phyloP scores from a whole-genome alignment of 108 stramenopile genomes.

The Stephanodiscus triporus region DNA sequence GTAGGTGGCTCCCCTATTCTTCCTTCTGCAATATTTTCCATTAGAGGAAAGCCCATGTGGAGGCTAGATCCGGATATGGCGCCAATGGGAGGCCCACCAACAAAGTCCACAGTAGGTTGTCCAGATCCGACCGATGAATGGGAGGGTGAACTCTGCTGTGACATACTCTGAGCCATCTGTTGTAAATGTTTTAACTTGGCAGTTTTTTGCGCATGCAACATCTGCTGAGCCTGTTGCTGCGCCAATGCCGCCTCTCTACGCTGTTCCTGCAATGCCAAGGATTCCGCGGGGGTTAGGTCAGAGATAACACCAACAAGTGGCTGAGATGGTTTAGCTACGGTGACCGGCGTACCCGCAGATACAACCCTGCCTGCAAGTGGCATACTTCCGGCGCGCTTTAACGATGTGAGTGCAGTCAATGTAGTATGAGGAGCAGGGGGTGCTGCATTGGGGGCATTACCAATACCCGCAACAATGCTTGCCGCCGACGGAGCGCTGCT shows the following conservation, averaged over 20 bases:
- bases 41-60: slow-evolving; percentile 40
- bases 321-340: slow-evolving; percentile 26
- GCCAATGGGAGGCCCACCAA: slow-evolving; percentile 20
- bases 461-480: slow-evolving; percentile 78
- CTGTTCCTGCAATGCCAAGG: slow-evolving; percentile 46
- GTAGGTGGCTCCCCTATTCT: slow-evolving; percentile 10
- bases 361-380: slow-evolving; percentile 16
- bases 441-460: slow-evolving; percentile 19
- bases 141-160: slow-evolving; percentile 21
- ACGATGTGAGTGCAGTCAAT: slow-evolving; percentile 74
- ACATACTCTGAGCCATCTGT: slow-evolving; percentile 2
- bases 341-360: background rate
- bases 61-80: slow-evolving; percentile 21
- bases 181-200: slow-evolving; percentile 11
- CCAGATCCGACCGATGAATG: slow-evolving; percentile 45
- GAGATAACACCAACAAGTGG: slow-evolving; percentile 28
- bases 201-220: slow-evolving; percentile 17
- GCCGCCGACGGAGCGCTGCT: slow-evolving; percentile 57
- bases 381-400: slow-evolving; percentile 59
- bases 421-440: slow-evolving; percentile 70
- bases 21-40: slow-evolving; percentile 25
- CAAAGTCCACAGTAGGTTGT: slow-evolving; percentile 14
- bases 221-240: slow-evolving; percentile 45
- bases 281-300: slow-evolving; percentile 51
- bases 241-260: slow-evolving; percentile 31